A percentile compares a stretch with the other conserved stretches of the same genome.
phyloP scores from a whole-genome alignment of 1,139 yeast genomes.

The Taphrina communis region DNA sequence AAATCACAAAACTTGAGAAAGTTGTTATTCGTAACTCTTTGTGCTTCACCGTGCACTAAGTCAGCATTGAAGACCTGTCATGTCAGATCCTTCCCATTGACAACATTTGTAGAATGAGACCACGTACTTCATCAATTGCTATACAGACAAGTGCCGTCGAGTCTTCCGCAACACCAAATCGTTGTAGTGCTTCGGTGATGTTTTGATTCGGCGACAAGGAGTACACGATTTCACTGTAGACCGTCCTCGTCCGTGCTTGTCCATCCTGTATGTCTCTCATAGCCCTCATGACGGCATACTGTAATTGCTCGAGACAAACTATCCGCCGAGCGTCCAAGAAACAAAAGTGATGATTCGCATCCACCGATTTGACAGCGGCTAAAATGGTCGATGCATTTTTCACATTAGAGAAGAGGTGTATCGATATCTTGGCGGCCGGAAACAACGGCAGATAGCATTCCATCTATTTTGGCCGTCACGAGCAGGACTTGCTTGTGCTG shows the following conservation, averaged over 20 bases:
- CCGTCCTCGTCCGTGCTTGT: constrained; percentile 56
- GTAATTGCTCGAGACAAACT: constrained; percentile 59
- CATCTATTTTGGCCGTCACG: neutral
- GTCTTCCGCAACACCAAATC: constrained; percentile 57
- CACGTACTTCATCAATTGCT: constrained; percentile 49
- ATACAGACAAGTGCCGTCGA: constrained; percentile 53
- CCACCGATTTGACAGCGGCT: constrained; percentile 52
- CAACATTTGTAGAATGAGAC: neutral
- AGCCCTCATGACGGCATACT: constrained; percentile 60
- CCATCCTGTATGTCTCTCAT: constrained; percentile 56
- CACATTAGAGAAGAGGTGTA: constrained; percentile 56
- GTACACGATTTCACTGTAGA: constrained; percentile 62
- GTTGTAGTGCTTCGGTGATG: constrained; percentile 57
- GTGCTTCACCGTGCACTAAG: neutral
- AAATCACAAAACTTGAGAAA: constrained; percentile 4
- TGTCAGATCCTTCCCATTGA: neutral
- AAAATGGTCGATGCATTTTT: constrained; percentile 55
- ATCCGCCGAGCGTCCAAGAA: constrained; percentile 56
- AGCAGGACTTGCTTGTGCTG: no score
- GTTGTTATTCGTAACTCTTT: neutral
- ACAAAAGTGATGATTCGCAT: constrained; percentile 56
- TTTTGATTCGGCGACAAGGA: constrained; percentile 61
- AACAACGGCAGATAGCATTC: constrained; percentile 56
- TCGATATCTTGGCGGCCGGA: constrained; percentile 51
- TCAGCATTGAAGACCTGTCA: neutral